Evolutionary conservation across 495 filamentous ascomycete species (phyloP), one percentile per base, ranked within the genome.

Genomic region (Xylaria flabelliformis): DNA sequence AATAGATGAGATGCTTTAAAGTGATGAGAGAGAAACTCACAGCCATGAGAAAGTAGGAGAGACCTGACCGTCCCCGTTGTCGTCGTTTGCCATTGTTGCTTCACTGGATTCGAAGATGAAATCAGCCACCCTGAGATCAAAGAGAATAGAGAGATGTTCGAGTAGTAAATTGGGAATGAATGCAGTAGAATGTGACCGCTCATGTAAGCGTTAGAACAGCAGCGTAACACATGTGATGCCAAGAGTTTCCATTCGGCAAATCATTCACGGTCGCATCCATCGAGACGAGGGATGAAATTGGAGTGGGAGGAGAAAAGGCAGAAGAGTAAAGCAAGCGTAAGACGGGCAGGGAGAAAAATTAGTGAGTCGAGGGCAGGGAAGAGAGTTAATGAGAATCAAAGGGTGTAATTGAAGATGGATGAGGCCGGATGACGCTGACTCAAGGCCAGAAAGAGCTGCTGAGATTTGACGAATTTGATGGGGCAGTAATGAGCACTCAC

Each of bases 31-130:
- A 7, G 26, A 34, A 41, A 75, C 77, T 75, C 73, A 79, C 77
- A 76, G 50, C 77, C 77, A 79, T 7, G 77, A 76, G 64, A 79
- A 79, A 24, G 12, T 29, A 9, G 72, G 36, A 44, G 72, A 24
- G 26, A 53, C 34, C 34, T 56, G 34, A 41, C 7, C 44, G 48
- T 72, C 56, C 44, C 51, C 68, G 19, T 9, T 32, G 58, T 64
- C 41, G 6, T 21, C 61, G 2, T 34, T 55, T 10, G 44, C 64
- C 48, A 72, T 70, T 1, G 6, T 58, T 48, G 64, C 12, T 42
- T 68, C 17, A 56, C 55, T 51, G 12, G 24, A 62, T 12, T 10
- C 1, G n/a, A 58, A 29, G 24, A 41, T 58, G 6, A 17, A 50
- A 61, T 67, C 24, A 72, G 69, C 62, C 10, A n/a, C 21, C 12